phyloP scores from a whole-genome alignment of 768 basidiomycete species.

The Lyophyllum semitale region DNA sequence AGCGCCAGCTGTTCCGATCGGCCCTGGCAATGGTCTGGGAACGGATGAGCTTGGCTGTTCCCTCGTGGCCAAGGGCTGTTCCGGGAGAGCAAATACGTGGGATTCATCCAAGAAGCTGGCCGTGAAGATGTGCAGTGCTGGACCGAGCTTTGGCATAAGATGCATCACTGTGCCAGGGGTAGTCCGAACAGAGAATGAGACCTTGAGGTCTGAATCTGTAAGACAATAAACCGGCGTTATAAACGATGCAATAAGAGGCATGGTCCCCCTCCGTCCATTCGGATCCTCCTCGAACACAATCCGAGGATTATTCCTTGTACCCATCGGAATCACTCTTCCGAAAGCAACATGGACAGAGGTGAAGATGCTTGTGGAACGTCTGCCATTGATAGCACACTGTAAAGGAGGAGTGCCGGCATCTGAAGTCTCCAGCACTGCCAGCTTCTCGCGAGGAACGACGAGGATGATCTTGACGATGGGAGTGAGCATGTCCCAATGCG shows the following conservation, averaged over 20 bases:
- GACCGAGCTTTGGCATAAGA: constrained; percentile 24
- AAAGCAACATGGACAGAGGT: constrained; percentile 33
- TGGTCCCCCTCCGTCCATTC: constrained; percentile 31
- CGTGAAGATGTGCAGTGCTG: constrained; percentile 25
- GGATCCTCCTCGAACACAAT: constrained; percentile 28
- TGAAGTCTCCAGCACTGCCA: constrained; percentile 26
- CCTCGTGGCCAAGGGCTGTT: constrained; percentile 5
- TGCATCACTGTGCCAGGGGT: constrained; percentile 6
- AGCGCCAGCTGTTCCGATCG: constrained; percentile 19
- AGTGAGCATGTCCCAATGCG: constrained; percentile 31
- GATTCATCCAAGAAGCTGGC: constrained; percentile 27
- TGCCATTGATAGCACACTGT: constrained; percentile 31
- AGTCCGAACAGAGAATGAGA: constrained; percentile 30
- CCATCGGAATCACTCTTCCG: constrained; percentile 28
- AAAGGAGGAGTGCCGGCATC: constrained; percentile 32
- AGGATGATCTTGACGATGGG: constrained; percentile 35
- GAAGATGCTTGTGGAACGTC: constrained; percentile 30
- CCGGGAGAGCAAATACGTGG: constrained; percentile 28
- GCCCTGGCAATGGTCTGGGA: not conserved
- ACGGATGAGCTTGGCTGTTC: not conserved
- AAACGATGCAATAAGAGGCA: constrained; percentile 37
- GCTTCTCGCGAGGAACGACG: constrained; percentile 30
- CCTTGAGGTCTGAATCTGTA: constrained; percentile 12
- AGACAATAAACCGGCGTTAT: constrained; percentile 33
- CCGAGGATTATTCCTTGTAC: not conserved